phyloP scores from a whole-genome alignment of 108 stramenopile species.

The Tribonema minus region DNA sequence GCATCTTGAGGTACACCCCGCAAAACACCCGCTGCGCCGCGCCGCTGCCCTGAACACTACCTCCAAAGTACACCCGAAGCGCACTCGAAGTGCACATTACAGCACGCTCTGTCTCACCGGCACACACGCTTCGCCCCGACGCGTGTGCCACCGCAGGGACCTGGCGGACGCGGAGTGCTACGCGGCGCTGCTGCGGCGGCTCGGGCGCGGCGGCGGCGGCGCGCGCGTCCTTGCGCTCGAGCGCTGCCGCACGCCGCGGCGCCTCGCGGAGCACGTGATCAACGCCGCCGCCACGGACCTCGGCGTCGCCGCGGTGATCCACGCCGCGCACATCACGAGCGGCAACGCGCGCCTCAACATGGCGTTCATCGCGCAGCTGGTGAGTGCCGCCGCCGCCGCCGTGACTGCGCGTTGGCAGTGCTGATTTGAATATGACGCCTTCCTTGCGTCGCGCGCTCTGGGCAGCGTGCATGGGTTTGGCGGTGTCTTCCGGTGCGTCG shows the following conservation, averaged over 20 bases:
- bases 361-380: constrained; percentile 13
- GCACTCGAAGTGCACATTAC: neutral
- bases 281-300: constrained; percentile 6
- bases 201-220: neutral
- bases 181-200: constrained; percentile 5
- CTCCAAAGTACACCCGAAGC: no score
- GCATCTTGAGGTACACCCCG: neutral
- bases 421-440: no score
- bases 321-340: neutral
- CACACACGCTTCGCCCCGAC: neutral
- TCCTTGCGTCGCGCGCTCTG: no score
- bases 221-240: neutral
- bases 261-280: constrained; percentile 3
- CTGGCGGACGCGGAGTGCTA: constrained; percentile 19
- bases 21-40: no score
- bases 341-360: neutral
- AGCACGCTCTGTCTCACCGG: neutral
- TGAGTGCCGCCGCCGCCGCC: no score
- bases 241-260: neutral
- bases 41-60: no score
- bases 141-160: constrained; percentile 6
- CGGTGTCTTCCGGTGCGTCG: no score
- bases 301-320: constrained; percentile 7
- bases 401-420: no score
- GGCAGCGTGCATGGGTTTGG: no score